Base-by-base conservation (phyloP, 345 rosid genomes). In the Carallia brachiata region DNA sequence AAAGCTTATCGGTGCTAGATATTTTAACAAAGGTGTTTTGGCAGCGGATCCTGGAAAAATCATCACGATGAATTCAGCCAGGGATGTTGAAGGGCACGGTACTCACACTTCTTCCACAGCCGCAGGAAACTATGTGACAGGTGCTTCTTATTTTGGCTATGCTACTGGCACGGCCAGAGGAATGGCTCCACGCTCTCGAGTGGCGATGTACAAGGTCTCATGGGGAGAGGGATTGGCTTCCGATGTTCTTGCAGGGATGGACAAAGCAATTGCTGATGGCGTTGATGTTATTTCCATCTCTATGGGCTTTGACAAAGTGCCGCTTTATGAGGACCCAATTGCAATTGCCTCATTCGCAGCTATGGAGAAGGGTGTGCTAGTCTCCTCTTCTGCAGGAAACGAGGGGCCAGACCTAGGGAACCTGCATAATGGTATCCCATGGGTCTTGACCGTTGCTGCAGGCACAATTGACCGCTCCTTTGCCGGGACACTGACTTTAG, bases 1-100 rank as follows among this genome's bases (percentile, higher is more conserved):
- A 74, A 83, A 85, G 68, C 77, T 83, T 4, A 79, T 79, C 1
- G 89, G 89, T 63, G 89, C 87, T 70, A 76, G 85, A 27, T 84
- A 78, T 55, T 86, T 78, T 68, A 70, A 84, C 71, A 86, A 82
- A 60, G 87, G 86, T 12, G 70, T 76, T 6, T 0, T 70, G 6
- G 79, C 82, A 2, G 61, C 66, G 7, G 60, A 75, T 27, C 82
- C 77, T 1, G 36, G 62, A 23, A 4, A 63, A 6, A 75, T 32
- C 7, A 64, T 79, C 23, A n/a, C 52, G 47, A 72, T 79, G 74
- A 75, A 72, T 32, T 82, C 83, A 18, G 55, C 82, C 27, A 63
- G 81, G 30, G 85, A 82, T 28, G 59, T 44, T 4, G 1, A 4
- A 0, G 84, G 84, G 1, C 84, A 81, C 48, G 84, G 84, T 2